phyloP scores from a whole-genome alignment of 225 moss, liverwort and hornwort genomes.

The Pleurozium schreberi region DNA sequence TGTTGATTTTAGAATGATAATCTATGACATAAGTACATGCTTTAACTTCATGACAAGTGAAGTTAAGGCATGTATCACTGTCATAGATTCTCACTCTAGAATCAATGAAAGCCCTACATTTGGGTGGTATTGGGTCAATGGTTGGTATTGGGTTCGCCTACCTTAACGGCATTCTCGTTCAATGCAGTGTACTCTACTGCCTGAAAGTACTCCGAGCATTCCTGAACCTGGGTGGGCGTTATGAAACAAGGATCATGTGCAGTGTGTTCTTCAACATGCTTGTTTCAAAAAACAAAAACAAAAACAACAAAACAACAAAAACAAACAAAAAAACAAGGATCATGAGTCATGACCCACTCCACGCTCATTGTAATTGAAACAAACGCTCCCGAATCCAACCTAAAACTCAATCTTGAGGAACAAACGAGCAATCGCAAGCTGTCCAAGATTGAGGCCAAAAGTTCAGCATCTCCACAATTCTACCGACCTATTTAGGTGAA shows the following conservation, averaged over 20 bases:
- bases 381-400: neutral
- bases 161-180: neutral
- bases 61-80: too few relatives aligned
- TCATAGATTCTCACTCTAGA: too few relatives aligned
- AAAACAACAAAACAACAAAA: too few relatives aligned
- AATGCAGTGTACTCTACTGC: neutral
- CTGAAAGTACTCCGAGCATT: neutral
- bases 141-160: too few relatives aligned
- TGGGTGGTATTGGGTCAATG: too few relatives aligned
- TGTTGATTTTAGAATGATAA: too few relatives aligned
- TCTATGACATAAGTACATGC: too few relatives aligned
- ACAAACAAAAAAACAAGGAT: neutral
- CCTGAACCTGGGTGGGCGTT: neutral
- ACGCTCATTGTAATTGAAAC: neutral
- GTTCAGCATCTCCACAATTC: neutral
- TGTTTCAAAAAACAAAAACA: too few relatives aligned
- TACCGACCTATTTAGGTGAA: neutral
- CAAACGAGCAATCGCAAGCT: neutral
- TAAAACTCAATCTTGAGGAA: neutral
- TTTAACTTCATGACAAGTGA: too few relatives aligned
- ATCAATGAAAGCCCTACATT: too few relatives aligned
- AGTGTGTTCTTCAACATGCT: too few relatives aligned
- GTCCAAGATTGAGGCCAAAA: neutral
- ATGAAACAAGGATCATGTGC: neutral
- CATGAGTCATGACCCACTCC: neutral